A percentile compares a stretch with the other conserved stretches of the same genome.
These are phyloP conservation scores for Calendula officinalis DNA, from an alignment of 129 eudicot genomes.

Conservation along the genomic window DNA sequence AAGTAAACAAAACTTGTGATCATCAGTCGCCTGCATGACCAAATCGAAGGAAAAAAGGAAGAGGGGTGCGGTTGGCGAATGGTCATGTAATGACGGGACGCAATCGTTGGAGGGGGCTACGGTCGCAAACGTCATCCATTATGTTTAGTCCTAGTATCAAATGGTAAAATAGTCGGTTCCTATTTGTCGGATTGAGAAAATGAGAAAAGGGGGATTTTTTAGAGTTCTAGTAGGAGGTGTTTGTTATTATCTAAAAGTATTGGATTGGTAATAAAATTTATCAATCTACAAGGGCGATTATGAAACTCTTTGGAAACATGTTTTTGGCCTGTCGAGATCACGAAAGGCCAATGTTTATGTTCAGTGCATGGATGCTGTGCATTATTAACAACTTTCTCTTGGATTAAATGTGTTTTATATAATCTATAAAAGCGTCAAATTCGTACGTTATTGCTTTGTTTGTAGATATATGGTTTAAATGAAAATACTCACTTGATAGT, in stretches of 20 bases:
- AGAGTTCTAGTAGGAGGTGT: neutral
- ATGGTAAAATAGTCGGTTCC: neutral
- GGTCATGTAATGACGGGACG: no score
- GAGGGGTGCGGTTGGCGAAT: no score
- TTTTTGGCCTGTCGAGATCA: slow-evolving; percentile 17
- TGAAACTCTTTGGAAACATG: slow-evolving; percentile 5
- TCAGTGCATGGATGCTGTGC: slow-evolving; percentile 8
- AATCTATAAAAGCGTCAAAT: neutral
- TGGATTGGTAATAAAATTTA: slow-evolving; percentile 4
- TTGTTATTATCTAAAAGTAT: neutral
- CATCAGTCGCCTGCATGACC: no score
- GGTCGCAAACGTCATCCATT: no score
- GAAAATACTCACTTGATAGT: neutral
- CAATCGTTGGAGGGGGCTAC: no score
- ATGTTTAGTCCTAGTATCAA: no score
- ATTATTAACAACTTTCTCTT: neutral
- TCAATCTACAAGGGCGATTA: slow-evolving; percentile 8
- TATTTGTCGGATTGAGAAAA: neutral
- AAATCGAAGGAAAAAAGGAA: no score
- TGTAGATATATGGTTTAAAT: neutral
- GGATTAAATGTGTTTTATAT: neutral
- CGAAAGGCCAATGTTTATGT: slow-evolving; percentile 18
- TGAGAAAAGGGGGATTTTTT: neutral
- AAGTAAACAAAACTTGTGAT: no score
- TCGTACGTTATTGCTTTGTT: slow-evolving; percentile 3